Percentiles rank a stretch among this genome's conserved stretches.
phyloP scores from a whole-genome alignment of 2,329 filamentous ascomycete species.

The Calonectria crousiana region DNA sequence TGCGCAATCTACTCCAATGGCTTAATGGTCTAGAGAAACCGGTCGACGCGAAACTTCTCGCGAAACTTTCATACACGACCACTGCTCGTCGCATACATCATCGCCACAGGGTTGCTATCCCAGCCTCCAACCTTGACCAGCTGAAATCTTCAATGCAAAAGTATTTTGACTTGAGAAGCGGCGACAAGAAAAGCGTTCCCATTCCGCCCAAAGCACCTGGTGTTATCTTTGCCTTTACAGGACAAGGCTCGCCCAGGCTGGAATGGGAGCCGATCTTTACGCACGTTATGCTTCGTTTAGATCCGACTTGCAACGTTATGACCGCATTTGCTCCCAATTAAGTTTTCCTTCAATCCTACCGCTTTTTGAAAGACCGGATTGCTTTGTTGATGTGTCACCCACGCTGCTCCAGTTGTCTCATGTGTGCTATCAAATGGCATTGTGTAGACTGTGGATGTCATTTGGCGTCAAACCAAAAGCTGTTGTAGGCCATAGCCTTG shows the following conservation, averaged over 20 bases:
- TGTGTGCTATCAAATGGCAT: slow-evolving; percentile 55
- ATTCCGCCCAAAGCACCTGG: not conserved
- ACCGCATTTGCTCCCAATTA: slow-evolving; percentile 43
- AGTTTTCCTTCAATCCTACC: slow-evolving; percentile 56
- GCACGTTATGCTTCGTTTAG: slow-evolving; percentile 48
- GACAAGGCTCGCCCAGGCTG: slow-evolving; percentile 54
- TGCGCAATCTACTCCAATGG: too few species aligned
- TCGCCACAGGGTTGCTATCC: slow-evolving; percentile 59
- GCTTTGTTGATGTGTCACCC: slow-evolving; percentile 47
- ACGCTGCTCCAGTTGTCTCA: slow-evolving; percentile 57
- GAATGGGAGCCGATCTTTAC: slow-evolving; percentile 51
- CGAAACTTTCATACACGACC: slow-evolving; percentile 64
- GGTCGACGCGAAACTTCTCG: slow-evolving; percentile 53
- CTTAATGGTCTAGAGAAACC: too few species aligned
- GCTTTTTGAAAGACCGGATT: too few species aligned
- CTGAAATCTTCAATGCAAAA: too few species aligned
- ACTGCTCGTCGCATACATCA: slow-evolving; percentile 42
- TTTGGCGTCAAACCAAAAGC: slow-evolving; percentile 54
- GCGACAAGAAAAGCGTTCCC: not conserved
- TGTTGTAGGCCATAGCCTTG: slow-evolving; percentile 61
- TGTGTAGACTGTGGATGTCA: slow-evolving; percentile 55
- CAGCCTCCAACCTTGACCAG: not conserved
- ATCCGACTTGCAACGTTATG: slow-evolving; percentile 46
- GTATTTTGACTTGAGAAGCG: too few species aligned
- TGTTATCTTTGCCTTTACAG: slow-evolving; percentile 56